Conservation (phyloP, 441 rosid species). For the Gossypium laxum region DNA sequence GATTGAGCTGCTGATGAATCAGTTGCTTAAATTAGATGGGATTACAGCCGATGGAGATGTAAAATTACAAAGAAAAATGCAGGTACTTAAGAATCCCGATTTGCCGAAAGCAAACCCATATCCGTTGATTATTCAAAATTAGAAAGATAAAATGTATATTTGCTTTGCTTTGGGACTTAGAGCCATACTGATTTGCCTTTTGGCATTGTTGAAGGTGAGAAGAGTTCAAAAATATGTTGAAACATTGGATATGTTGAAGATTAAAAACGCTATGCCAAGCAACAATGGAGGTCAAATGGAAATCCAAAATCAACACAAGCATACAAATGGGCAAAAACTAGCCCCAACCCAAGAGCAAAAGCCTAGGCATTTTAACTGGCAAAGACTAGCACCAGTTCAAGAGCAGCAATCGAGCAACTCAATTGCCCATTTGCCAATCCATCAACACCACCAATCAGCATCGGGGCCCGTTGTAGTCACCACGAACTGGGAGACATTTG, state of each 20-base stretch:
- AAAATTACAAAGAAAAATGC: conserved; percentile 84
- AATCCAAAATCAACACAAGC: conserved; percentile 25
- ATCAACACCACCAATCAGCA: conserved; percentile 28
- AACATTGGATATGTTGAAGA: conserved; percentile 67
- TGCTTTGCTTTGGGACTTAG: background rate
- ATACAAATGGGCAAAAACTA: conserved; percentile 35
- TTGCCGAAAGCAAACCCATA: background rate
- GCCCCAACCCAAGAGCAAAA: conserved; percentile 41
- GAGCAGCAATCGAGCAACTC: conserved; percentile 36
- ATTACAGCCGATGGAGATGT: conserved; percentile 76
- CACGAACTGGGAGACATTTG: conserved; percentile 89
- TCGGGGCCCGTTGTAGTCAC: conserved; percentile 52
- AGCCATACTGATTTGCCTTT: background rate
- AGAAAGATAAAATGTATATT: background rate
- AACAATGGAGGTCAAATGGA: conserved; percentile 33
- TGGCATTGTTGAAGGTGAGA: conserved; percentile 41
- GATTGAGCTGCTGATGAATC: conserved; percentile 79
- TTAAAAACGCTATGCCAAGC: conserved; percentile 51
- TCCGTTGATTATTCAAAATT: background rate
- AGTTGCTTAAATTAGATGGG: conserved; percentile 74
- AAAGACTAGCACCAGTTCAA: conserved; percentile 23
- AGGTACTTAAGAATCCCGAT: conserved; percentile 33
- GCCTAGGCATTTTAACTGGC: conserved; percentile 28
- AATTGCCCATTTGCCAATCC: conserved; percentile 24
- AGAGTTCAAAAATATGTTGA: conserved; percentile 91